phyloP scores from a whole-genome alignment of 179 eudicot species.

The Sideroxylon spinosum region DNA sequence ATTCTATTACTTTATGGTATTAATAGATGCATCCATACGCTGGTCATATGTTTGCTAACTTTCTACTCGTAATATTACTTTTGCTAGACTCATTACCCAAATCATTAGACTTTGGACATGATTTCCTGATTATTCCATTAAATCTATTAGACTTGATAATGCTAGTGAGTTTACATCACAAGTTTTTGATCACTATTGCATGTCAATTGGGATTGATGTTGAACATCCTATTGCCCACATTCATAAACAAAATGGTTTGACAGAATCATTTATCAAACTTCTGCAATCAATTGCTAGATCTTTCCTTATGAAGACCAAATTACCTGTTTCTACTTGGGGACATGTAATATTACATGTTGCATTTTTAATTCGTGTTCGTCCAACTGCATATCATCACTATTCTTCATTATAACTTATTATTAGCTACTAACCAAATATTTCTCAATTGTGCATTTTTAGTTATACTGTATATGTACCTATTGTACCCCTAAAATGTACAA shows the following conservation, averaged over 20 bases:
- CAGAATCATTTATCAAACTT: neutral
- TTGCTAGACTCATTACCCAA: conserved; percentile 5
- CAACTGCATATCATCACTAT: neutral
- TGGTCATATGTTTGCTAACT: neutral
- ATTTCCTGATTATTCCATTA: conserved; percentile 13
- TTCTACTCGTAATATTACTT: neutral
- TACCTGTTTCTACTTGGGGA: conserved; percentile 9
- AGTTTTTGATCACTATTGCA: conserved; percentile 12
- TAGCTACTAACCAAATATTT: conserved; percentile 15
- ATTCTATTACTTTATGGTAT: neutral
- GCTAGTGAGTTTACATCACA: conserved; percentile 8
- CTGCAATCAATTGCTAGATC: conserved; percentile 7
- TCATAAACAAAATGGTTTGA: conserved; percentile 15
- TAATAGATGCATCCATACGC: neutral
- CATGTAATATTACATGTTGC: conserved; percentile 16
- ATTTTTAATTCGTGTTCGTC: conserved; percentile 9
- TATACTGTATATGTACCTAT: conserved; percentile 1
- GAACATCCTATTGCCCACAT: conserved; percentile 7
- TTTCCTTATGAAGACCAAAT: conserved; percentile 1
- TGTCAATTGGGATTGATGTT: conserved; percentile 10
- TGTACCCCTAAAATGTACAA: conserved; percentile 7
- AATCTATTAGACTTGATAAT: conserved; percentile 12
- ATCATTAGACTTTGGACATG: neutral
- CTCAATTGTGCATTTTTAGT: conserved; percentile 4
- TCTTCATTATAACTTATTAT: conserved; percentile 9